These are phyloP conservation scores for Funneliformis mosseae DNA, from an alignment of 192 early-diverging fungal species.

Conservation along the genomic window DNA sequence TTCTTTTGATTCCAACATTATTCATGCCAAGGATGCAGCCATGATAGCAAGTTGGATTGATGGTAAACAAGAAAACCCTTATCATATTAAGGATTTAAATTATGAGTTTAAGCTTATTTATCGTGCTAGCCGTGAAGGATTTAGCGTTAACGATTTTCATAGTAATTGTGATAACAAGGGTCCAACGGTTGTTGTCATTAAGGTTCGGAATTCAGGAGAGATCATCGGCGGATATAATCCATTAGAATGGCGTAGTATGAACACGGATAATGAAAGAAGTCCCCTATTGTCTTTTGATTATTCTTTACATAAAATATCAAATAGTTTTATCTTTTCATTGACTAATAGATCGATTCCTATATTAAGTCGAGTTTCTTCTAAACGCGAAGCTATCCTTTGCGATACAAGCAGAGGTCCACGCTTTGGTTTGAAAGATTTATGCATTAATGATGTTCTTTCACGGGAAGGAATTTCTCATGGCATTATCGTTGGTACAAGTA, in stretches of 20 bases:
- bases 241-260: neutral
- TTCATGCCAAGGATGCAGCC: neutral
- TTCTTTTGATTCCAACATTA: neutral
- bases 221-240: constrained; percentile 9
- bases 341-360: neutral
- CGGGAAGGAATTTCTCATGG: too few relatives aligned
- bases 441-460: too few relatives aligned
- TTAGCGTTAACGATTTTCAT: neutral
- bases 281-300: neutral
- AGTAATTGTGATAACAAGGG: neutral
- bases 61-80: neutral
- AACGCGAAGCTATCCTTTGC: neutral
- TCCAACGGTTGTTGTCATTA: neutral
- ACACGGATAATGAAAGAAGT: neutral
- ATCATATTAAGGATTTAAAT: neutral
- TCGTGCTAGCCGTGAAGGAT: neutral
- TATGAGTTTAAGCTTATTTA: neutral
- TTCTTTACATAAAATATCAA: neutral
- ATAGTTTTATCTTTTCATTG: constrained; percentile 17
- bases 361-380: neutral
- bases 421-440: neutral
- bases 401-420: neutral
- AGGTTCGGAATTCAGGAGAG: neutral
- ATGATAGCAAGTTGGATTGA: constrained; percentile 18
- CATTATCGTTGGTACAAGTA: neutral